Conservation (phyloP, 2,329 filamentous ascomycete species). For the Fusarium denticulatum region DNA sequence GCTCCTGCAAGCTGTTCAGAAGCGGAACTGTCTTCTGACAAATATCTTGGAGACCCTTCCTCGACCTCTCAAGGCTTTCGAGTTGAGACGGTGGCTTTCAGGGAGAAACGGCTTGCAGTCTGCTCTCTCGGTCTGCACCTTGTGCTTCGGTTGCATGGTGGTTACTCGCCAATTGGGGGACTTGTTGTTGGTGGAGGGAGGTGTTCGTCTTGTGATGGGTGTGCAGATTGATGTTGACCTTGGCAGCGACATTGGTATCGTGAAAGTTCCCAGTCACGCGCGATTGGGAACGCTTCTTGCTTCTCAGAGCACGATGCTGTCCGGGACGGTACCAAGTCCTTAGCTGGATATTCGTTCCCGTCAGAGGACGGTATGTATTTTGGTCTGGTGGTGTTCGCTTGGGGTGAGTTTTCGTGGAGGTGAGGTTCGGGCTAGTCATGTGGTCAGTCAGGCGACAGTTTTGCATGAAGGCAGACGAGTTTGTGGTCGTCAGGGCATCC, state of each 20-base stretch:
- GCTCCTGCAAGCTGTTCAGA: accelerated
- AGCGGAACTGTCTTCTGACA: background rate
- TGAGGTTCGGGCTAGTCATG: accelerated
- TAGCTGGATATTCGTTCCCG: background rate
- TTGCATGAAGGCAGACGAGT: background rate
- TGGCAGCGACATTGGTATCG: background rate
- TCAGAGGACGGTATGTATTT: background rate
- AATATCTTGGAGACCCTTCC: accelerated
- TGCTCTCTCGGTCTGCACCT: background rate
- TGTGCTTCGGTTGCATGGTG: background rate
- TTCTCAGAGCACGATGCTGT: accelerated
- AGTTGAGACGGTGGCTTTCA: background rate
- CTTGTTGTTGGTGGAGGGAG: background rate
- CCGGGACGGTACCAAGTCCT: accelerated
- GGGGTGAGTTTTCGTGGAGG: background rate
- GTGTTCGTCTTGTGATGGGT: background rate
- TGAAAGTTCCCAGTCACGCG: background rate
- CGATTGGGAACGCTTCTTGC: accelerated
- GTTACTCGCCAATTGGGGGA: background rate
- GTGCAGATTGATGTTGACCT: background rate
- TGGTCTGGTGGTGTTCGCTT: background rate
- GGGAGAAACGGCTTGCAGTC: background rate
- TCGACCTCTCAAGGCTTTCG: background rate
- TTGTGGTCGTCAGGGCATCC: background rate
- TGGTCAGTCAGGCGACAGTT: background rate